These are phyloP conservation scores for Xylariaceae sp. DNA, from an alignment of 2,329 filamentous ascomycete species.

Conservation along the genomic window DNA sequence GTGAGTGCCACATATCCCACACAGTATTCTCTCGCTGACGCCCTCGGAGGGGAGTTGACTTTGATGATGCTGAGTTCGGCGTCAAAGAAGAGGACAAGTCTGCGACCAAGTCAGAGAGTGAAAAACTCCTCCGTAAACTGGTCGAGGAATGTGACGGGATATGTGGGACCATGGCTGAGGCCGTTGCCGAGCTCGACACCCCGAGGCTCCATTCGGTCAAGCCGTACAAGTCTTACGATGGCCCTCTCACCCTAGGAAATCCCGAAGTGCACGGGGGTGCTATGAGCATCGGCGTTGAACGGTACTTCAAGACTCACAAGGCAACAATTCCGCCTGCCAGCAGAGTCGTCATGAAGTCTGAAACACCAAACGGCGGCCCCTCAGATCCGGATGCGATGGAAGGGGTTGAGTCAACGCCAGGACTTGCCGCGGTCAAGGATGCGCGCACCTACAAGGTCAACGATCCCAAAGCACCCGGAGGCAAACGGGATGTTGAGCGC, in stretches of 20 bases:
- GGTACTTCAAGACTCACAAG: constrained; percentile 79
- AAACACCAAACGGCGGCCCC: constrained; percentile 34
- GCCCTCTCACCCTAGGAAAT: constrained; percentile 72
- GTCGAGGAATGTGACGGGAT: constrained; percentile 61
- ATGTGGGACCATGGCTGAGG: constrained; percentile 81
- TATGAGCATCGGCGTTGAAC: constrained; percentile 76
- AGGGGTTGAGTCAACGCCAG: constrained; percentile 36
- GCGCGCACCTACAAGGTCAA: constrained; percentile 75
- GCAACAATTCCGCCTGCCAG: constrained; percentile 70
- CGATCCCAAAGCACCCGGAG: constrained; percentile 65
- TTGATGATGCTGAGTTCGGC: constrained; percentile 83
- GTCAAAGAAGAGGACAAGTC: constrained; percentile 88
- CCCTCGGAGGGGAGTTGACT: constrained; percentile 68
- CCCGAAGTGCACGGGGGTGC: constrained; percentile 64
- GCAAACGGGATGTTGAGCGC: constrained; percentile 72
- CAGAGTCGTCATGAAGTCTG: constrained; percentile 55
- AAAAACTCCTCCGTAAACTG: constrained; percentile 57
- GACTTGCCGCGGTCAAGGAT: constrained; percentile 64
- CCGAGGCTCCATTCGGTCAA: constrained; percentile 70
- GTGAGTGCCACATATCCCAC: constrained; percentile 42
- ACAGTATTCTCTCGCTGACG: constrained; percentile 7
- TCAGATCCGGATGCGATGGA: constrained; percentile 41
- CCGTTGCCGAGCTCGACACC: constrained; percentile 68
- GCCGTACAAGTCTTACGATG: constrained; percentile 73
- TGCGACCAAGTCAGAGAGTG: constrained; percentile 65